Base-by-base conservation (phyloP, 495 filamentous ascomycete species). In the Penicillium diatomitis region DNA sequence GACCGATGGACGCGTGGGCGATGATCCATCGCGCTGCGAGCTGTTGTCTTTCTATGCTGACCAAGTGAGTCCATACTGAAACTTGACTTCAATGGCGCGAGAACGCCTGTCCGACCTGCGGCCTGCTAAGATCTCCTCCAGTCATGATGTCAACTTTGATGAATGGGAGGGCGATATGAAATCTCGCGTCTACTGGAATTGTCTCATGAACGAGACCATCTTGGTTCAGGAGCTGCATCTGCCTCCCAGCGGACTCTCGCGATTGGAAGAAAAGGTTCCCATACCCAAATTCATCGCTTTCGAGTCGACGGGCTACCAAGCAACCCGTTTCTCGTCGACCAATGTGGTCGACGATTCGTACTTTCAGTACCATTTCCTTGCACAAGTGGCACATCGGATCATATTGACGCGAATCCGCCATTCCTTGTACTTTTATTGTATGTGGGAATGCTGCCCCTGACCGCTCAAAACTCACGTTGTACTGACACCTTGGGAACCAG, bases 111-210 rank as follows among this genome's bases (percentile, higher is more conserved):
- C 28, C 5, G 6, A 59, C 51, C 20, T 20, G 20, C 20, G 20
- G 20, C 20, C 20, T 20, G 20, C 20, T 20, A 20, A 20, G 20
- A 20, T 44, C 8, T 49, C 20, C 20, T 28, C 33, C 44, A 73
- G 69, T 43, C 71, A 67, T 41, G 61, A 73, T 35, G 66, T 74
- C 30, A 69, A 64, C 40, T 74, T 70, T 39, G 63, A 74, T 39
- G 59, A 70, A 53, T 74, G 71, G 71, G 71, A 73, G 55, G 71
- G 71, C 32, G 71, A 74, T 49, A 74, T 74, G 71, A 74, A 74
- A 44, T 74, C 71, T 8, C 63, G 71, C 5, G 69, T 74, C 2
- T 74, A 69, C 50, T 74, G 71, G 71, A 74, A 71, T 44, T 72
- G 68, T 33, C 61, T 74, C 7, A 74, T 74, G 71, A 71, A 72